phyloP scores from a whole-genome alignment of 2,329 filamentous ascomycete species.

The Ceratocystis diversiconidia region DNA sequence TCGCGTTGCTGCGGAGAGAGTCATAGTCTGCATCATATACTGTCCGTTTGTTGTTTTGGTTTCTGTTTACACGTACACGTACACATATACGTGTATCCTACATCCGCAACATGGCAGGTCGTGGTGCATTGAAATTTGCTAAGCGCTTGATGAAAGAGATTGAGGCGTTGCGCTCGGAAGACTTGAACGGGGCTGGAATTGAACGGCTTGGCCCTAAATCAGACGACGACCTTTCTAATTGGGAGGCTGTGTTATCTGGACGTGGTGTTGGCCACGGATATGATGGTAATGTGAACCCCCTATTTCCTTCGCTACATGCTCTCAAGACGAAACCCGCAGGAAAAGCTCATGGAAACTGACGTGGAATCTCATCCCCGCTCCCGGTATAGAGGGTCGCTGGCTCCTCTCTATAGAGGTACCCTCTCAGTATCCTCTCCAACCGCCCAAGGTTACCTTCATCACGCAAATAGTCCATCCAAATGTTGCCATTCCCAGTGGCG shows the following conservation, averaged over 20 bases:
- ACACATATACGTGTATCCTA: not conserved
- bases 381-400: constrained; percentile 55
- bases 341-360: not conserved
- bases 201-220: constrained; percentile 42
- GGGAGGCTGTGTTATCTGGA: constrained; percentile 49
- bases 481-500: constrained; percentile 54
- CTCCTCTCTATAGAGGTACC: constrained; percentile 66
- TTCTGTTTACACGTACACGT: not conserved
- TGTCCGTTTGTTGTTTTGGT: not conserved
- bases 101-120: constrained; percentile 31
- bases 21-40: not conserved
- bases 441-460: constrained; percentile 67
- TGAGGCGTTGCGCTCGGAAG: constrained; percentile 33
- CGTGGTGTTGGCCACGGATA: constrained; percentile 41
- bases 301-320: not conserved
- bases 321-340: not conserved
- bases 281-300: constrained; percentile 32
- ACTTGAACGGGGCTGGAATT: constrained; percentile 32
- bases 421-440: constrained; percentile 58
- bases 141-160: constrained; percentile 47
- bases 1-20: not conserved
- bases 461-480: constrained; percentile 82
- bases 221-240: constrained; percentile 41
- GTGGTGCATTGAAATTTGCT: constrained; percentile 31
- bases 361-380: not conserved